Evolutionary conservation across 2,329 filamentous ascomycete genomes (phyloP), one percentile per base, ranked within the genome.

Genomic region (Rutstroemia sydowiana): DNA sequence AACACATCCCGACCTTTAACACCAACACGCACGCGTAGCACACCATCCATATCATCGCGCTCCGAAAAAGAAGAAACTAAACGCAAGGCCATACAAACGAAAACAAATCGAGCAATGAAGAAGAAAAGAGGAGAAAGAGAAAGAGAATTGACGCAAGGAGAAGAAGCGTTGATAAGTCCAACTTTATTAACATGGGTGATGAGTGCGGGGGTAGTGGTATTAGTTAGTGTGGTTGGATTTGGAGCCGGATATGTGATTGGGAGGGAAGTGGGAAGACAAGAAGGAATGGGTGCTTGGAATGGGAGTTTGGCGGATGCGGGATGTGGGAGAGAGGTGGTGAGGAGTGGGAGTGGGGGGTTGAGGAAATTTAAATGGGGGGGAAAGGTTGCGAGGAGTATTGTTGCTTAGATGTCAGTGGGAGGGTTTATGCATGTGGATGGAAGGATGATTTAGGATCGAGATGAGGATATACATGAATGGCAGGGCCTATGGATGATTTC

Each of bases 221-320:
- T 87, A 10, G 78, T 86, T 3, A 82, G 79, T 7, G 82, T 84
- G 1, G 81, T 86, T 31, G 82, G 82, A 2, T 86, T 87, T 58
- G 81, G 82, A 2, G 82, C 82, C 8, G 82, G 83, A 10, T 85
- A 84, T 61, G 81, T 84, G 21, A 81, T 85, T 54, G 82, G 83
- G 5, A 73, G 81, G 23, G 82, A 86, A 59, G 81, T 83, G 21
- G 82, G 82, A 3, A 74, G 78, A 31, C 78, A 84, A 57, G 81
- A 86, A 61, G 34, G 54, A 0, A 48, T 66, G 34, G 52, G 51
- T 23, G 57, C 58, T 2, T 50, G 65, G 43, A 63, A 62, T 48
- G 59, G 61, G 0, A 50, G 53, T 3, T 53, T 52, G 2, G 42
- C 21, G 60, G 20, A 46, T 55, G 20, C 59, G 59, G 41, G 47